Conservation (phyloP, 2,329 filamentous ascomycete genomes). For the Tolypocladium cylindrosporum region DNA sequence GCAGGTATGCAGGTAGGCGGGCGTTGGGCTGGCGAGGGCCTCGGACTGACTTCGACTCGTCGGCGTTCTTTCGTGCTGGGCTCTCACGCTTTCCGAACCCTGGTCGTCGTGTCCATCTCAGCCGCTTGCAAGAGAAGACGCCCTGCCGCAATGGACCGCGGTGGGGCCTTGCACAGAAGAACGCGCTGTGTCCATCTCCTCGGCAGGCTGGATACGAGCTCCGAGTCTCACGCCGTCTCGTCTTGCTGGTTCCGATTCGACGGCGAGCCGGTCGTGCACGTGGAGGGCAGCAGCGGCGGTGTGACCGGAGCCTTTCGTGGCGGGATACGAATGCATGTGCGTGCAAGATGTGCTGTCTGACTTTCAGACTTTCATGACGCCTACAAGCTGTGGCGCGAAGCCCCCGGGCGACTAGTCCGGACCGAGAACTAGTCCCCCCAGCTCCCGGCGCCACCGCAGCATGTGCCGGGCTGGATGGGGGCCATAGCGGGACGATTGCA, state of each 20-base stretch:
- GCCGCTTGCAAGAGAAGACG: too few relatives aligned
- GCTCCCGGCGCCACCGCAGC: background rate
- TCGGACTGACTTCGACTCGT: too few relatives aligned
- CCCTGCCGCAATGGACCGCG: too few relatives aligned
- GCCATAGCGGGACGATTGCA: background rate
- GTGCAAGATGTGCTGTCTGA: background rate
- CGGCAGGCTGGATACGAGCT: background rate
- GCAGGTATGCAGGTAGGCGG: too few relatives aligned
- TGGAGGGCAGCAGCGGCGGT: background rate
- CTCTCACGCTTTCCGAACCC: too few relatives aligned
- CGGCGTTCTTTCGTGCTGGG: too few relatives aligned
- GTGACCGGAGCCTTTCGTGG: background rate
- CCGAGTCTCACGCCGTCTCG: background rate
- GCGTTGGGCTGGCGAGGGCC: too few relatives aligned
- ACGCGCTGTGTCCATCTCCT: too few relatives aligned
- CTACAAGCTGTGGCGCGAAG: background rate
- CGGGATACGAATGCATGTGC: too few relatives aligned
- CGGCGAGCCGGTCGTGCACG: background rate
- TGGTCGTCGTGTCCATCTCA: too few relatives aligned
- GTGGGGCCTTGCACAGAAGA: too few relatives aligned
- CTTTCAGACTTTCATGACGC: background rate
- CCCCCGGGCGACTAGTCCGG: background rate
- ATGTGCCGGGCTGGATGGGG: background rate
- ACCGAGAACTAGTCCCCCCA: too few relatives aligned
- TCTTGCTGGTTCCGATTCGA: background rate